phyloP scores from a whole-genome alignment of 78 protist species.

The Trichosphaerium sp. region DNA sequence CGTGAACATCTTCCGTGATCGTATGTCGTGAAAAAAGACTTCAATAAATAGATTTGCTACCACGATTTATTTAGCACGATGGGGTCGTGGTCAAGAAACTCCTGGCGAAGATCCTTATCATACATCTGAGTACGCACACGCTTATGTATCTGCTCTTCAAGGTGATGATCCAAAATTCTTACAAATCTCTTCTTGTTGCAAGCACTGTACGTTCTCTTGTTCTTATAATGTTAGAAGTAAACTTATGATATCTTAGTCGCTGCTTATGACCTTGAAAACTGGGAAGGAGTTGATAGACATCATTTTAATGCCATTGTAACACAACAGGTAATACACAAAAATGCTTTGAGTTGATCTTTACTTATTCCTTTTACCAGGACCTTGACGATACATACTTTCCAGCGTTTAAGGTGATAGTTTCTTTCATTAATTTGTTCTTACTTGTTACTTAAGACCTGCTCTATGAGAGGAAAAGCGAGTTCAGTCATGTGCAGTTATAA shows the following conservation, averaged over 20 bases:
- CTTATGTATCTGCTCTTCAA: slow-evolving; percentile 1
- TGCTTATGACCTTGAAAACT: slow-evolving; percentile 22
- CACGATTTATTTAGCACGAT: slow-evolving; percentile 11
- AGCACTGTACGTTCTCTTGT: slow-evolving; percentile 1
- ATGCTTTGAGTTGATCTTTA: too few species aligned
- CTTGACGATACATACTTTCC: slow-evolving; percentile 15
- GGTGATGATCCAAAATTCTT: slow-evolving; percentile 2
- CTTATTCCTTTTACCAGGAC: neutral
- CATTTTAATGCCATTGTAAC: slow-evolving; percentile 15
- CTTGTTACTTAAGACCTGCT: neutral
- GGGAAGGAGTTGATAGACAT: slow-evolving; percentile 1
- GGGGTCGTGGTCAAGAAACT: slow-evolving; percentile 45
- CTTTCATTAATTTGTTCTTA: too few species aligned
- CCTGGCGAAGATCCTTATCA: slow-evolving; percentile 46
- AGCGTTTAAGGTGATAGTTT: too few species aligned
- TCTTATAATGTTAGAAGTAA: neutral
- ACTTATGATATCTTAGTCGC: neutral
- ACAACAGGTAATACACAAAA: too few species aligned
- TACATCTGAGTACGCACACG: neutral
- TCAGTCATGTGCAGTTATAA: slow-evolving; percentile 50
- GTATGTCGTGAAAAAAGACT: slow-evolving; percentile 43
- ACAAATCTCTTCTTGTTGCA: neutral
- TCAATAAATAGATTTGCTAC: neutral
- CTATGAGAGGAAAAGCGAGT: neutral
- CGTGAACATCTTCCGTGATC: slow-evolving; percentile 50